phyloP scores from a whole-genome alignment of 805 yeast species.

The Candida xiaguanensis region DNA sequence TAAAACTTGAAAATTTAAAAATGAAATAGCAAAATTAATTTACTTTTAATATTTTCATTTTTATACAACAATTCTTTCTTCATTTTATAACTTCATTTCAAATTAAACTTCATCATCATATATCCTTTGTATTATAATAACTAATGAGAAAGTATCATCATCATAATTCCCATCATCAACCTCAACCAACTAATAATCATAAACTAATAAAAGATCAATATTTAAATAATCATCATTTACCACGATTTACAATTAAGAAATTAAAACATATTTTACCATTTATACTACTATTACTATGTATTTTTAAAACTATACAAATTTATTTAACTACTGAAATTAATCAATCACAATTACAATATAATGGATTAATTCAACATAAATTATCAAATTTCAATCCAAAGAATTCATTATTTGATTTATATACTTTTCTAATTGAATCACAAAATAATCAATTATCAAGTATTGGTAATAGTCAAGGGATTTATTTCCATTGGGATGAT shows the following conservation, averaged over 20 bases:
- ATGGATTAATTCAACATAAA: slow-evolving; percentile 21
- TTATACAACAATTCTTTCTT: no score
- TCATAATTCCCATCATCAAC: background rate
- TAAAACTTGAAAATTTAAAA: no score
- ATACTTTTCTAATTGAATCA: slow-evolving; percentile 9
- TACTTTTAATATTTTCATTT: no score
- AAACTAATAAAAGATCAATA: background rate
- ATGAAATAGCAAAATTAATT: no score
- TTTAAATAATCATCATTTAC: background rate
- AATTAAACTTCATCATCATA: no score
- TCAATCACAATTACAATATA: slow-evolving; percentile 20
- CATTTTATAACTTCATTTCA: no score
- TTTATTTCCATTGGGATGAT: slow-evolving; percentile 41
- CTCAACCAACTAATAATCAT: no score
- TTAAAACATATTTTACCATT: slow-evolving; percentile 2
- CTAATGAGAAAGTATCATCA: no score
- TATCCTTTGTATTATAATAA: no score
- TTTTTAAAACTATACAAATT: slow-evolving; percentile 1
- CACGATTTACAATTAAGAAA: slow-evolving; percentile 2
- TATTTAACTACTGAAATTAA: slow-evolving; percentile 12
- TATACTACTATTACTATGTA: slow-evolving; percentile 4
- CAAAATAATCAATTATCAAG: background rate
- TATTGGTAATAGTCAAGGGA: slow-evolving; percentile 15
- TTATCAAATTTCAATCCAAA: slow-evolving; percentile 25
- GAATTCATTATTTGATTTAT: slow-evolving; percentile 11